Evolutionary conservation across 2,329 filamentous ascomycete genomes (phyloP).

Genomic region (Colletotrichum magnum): DNA sequence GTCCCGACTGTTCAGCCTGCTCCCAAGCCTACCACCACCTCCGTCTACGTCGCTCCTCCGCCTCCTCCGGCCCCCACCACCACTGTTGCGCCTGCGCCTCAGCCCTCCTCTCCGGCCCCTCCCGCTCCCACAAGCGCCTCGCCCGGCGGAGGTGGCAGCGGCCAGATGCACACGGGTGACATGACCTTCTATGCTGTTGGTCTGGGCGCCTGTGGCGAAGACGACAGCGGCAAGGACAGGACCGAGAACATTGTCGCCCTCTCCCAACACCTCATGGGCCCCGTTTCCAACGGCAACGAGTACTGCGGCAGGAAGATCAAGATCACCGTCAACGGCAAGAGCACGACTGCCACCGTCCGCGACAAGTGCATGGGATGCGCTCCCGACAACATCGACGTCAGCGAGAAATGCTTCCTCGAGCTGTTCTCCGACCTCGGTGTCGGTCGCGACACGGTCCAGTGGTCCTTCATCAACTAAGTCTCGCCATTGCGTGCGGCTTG

Average conservation of each 20-base stretch:
- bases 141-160: conserved; percentile 39
- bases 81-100: conserved; percentile 32
- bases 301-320: conserved; percentile 79
- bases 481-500: background rate
- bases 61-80: conserved; percentile 23
- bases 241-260: conserved; percentile 78
- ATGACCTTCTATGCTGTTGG: conserved; percentile 83
- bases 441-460: conserved; percentile 59
- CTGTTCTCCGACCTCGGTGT: conserved; percentile 62
- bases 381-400: conserved; percentile 71
- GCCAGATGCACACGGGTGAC: conserved; percentile 68
- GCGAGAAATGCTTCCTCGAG: conserved; percentile 67
- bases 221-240: conserved; percentile 69
- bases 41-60: conserved; percentile 32
- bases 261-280: conserved; percentile 74
- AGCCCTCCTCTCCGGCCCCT: conserved; percentile 37
- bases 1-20: conserved; percentile 44
- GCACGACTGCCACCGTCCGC: conserved; percentile 70
- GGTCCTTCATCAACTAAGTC: conserved; percentile 61
- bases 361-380: conserved; percentile 84
- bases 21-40: conserved; percentile 24
- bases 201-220: conserved; percentile 76
- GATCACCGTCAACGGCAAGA: conserved; percentile 72
- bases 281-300: conserved; percentile 75
- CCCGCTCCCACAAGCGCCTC: conserved; percentile 22